A percentile compares a stretch with the other conserved stretches of the same genome.
These are phyloP conservation scores for Mucor sp. DNA, from an alignment of 371 early-diverging fungal species.

Conservation along the genomic window DNA sequence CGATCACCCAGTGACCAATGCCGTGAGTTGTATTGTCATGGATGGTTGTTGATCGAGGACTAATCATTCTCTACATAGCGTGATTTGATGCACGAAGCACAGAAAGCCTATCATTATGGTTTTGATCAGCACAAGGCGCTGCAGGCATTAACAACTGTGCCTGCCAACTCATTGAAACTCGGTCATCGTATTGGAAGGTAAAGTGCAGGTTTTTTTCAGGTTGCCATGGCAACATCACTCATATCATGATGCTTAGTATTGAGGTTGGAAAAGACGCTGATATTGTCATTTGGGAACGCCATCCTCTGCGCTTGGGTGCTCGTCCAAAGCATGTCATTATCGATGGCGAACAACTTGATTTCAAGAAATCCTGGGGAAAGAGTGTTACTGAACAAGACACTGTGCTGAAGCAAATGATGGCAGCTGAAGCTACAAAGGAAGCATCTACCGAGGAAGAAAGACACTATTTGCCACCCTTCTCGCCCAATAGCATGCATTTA, in stretches of 20 bases:
- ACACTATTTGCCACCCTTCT: slow-evolving; percentile 30
- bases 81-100: slow-evolving; percentile 76
- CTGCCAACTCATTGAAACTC: slow-evolving; percentile 72
- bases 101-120: slow-evolving; percentile 80
- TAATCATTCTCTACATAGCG: slow-evolving; percentile 32
- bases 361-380: slow-evolving; percentile 41
- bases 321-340: slow-evolving; percentile 76
- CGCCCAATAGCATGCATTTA: slow-evolving; percentile 33
- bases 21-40: slow-evolving; percentile 34
- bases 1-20: slow-evolving; percentile 82
- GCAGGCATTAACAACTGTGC: slow-evolving; percentile 72
- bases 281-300: slow-evolving; percentile 71
- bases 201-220: neutral
- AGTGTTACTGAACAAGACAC: slow-evolving; percentile 19
- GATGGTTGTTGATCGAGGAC: neutral
- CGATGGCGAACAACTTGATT: slow-evolving; percentile 69
- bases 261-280: slow-evolving; percentile 82
- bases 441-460: neutral
- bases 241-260: slow-evolving; percentile 34
- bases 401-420: slow-evolving; percentile 3
- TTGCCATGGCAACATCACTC: neutral
- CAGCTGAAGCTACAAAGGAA: neutral
- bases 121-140: slow-evolving; percentile 65
- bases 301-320: slow-evolving; percentile 78
- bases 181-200: slow-evolving; percentile 71